phyloP scores from a whole-genome alignment of 805 yeast species.

The Ogataea allantospora region DNA sequence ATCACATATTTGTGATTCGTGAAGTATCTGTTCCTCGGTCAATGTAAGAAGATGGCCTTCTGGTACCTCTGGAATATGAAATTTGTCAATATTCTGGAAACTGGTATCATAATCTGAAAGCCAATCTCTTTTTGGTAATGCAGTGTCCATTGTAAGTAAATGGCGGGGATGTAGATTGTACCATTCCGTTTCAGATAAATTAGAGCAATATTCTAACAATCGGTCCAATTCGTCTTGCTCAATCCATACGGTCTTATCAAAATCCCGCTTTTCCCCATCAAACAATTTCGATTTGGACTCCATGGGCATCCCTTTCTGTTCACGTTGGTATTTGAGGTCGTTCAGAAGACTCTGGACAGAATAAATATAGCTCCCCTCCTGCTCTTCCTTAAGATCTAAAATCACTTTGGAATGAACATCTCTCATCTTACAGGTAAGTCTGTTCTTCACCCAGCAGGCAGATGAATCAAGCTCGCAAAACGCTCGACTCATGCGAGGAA shows the following conservation, averaged over 20 bases:
- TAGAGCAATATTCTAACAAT: slow-evolving; percentile 32
- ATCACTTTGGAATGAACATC: slow-evolving; percentile 46
- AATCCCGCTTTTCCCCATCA: slow-evolving; percentile 28
- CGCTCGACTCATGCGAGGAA: slow-evolving; percentile 58
- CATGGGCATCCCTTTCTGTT: slow-evolving; percentile 35
- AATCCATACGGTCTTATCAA: slow-evolving; percentile 37
- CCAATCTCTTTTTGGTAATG: slow-evolving; percentile 24
- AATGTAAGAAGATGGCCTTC: slow-evolving; percentile 7
- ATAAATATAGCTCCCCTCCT: slow-evolving; percentile 31
- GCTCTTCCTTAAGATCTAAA: slow-evolving; percentile 1
- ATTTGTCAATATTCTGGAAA: slow-evolving; percentile 29
- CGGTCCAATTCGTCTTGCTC: slow-evolving; percentile 38
- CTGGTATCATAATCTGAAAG: slow-evolving; percentile 31
- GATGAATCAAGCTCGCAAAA: slow-evolving; percentile 70
- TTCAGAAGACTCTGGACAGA: slow-evolving; percentile 58
- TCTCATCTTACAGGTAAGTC: slow-evolving; percentile 42
- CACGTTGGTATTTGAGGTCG: slow-evolving; percentile 55
- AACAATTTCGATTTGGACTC: slow-evolving; percentile 30
- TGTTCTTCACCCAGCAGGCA: slow-evolving; percentile 60
- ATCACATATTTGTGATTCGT: slow-evolving; percentile 12
- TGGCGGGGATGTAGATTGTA: slow-evolving; percentile 10
- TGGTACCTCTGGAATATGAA: slow-evolving; percentile 9
- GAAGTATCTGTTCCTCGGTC: slow-evolving; percentile 3
- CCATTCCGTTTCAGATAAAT: slow-evolving; percentile 26
- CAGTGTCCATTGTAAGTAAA: slow-evolving; percentile 15